Base-by-base conservation (phyloP, 176 grass and related monocot species). In the Lolium multiflorum region DNA sequence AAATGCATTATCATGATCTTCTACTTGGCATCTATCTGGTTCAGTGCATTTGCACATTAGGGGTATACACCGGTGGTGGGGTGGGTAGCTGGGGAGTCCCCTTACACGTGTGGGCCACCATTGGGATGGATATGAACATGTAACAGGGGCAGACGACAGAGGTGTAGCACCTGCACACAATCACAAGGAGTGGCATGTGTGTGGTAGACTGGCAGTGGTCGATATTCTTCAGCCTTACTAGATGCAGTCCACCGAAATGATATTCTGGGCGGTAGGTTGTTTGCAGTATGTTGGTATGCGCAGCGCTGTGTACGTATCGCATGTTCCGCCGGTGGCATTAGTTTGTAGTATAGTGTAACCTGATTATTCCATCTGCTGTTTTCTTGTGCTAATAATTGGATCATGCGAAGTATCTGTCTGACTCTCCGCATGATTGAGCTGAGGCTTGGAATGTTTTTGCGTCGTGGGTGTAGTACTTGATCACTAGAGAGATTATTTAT, bases 41-140 rank as follows among this genome's bases (percentile, higher is more conserved):
- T 71, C 71, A 43, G 6, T 77, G 71, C 55, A 73, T 86, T 31
- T 15, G 81, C 24, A 64, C 18, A 26, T 68, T 51, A n/a, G 44
- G 28, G 41, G 4, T 63, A 28, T 26, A 48, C 11, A n/a, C 16
- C 55, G 43, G 25, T 61, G 35, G 46, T 77, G 73, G 60, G 48
- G 44, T 26, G 24, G 74, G 89, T 80, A 76, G 89, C 80, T 87
- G 75, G 48, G 74, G 25, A 38, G 89, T 90, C 84, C 56, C 65
- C 57, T 87, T 74, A 78, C 47, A 51, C 58, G 14, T 6, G 6
- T 21, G 44, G 71, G 80, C 9, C 31, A 35, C 74, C 79, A 54
- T 9, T 5, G 26, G 22, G 80, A 28, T 38, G 6, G 22, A 49
- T 61, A 71, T 25, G 76, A 80, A 49, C 65, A 71, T 72, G 51